These are phyloP conservation scores for Blyttiomyces sp. DNA, from an alignment of 371 early-diverging fungal genomes.

Conservation along the genomic window DNA sequence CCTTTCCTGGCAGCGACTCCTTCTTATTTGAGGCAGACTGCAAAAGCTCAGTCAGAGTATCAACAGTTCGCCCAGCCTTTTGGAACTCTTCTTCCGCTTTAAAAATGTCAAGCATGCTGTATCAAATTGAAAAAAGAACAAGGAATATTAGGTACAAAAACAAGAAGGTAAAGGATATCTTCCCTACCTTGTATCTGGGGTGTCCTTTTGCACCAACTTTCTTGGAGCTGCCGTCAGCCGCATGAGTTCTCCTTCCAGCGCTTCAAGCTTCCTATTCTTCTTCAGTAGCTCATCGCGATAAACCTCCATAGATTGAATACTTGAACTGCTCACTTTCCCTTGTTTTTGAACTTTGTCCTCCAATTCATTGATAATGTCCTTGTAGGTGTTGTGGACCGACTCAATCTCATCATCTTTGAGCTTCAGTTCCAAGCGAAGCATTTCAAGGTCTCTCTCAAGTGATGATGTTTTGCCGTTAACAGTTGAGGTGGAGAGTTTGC, in stretches of 20 bases:
- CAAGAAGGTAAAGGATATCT: background rate
- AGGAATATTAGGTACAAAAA: background rate
- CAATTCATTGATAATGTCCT: conserved; percentile 13
- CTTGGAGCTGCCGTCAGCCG: background rate
- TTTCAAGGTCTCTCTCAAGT: too few species aligned
- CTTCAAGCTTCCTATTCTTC: conserved; percentile 12
- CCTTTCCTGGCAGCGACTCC: background rate
- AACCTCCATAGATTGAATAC: conserved; percentile 27
- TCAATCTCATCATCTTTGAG: conserved; percentile 16
- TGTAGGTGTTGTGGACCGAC: conserved; percentile 17
- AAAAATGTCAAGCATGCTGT: conserved; percentile 21
- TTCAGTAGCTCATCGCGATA: conserved; percentile 28
- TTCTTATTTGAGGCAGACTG: background rate
- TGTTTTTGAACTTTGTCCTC: conserved; percentile 22
- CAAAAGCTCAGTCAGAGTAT: conserved; percentile 20
- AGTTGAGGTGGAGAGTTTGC: too few species aligned
- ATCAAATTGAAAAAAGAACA: background rate
- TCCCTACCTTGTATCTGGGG: conserved; percentile 20
- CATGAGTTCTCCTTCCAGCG: conserved; percentile 12
- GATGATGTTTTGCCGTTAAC: too few species aligned
- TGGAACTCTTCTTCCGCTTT: conserved; percentile 13
- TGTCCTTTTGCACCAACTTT: background rate
- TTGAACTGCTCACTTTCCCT: conserved; percentile 21
- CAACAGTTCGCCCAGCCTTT: conserved; percentile 16
- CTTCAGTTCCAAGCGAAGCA: conserved; percentile 7